Conservation (phyloP, 2,329 filamentous ascomycete species). For the Ceratocystis harringtonii region DNA sequence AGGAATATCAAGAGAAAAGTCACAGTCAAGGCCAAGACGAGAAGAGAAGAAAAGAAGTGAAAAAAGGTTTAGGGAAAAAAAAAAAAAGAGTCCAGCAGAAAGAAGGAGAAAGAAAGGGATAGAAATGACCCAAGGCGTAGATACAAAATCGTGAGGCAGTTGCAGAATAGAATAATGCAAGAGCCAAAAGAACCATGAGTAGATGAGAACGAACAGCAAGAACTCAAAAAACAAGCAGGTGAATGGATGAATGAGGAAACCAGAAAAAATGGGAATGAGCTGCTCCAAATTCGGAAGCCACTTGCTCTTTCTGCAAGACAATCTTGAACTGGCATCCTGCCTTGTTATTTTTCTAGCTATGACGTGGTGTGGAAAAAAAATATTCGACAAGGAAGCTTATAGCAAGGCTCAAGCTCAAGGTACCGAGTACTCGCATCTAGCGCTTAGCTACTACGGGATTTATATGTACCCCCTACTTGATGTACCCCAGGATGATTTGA, state of each 20-base stretch:
- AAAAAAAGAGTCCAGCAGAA: background rate
- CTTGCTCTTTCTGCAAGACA: background rate
- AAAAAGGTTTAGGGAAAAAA: background rate
- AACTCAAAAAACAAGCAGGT: background rate
- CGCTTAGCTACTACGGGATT: background rate
- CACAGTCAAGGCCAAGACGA: background rate
- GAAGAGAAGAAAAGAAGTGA: background rate
- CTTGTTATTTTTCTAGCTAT: background rate
- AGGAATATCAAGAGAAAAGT: too few species aligned
- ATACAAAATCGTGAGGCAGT: background rate
- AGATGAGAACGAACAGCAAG: background rate
- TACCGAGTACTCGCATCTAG: background rate
- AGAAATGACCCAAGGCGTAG: background rate
- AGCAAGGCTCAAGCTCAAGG: background rate
- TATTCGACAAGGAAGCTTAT: background rate
- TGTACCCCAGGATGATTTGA: background rate
- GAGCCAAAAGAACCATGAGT: background rate
- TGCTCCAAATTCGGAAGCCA: background rate
- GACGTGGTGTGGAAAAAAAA: background rate
- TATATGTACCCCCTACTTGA: background rate
- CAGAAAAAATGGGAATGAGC: background rate
- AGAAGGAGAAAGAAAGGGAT: background rate
- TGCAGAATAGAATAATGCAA: background rate
- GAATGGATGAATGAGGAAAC: background rate
- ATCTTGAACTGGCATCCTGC: background rate